Evolutionary conservation across 164 flowering plant species (phyloP).

Genomic region (Echeveria elegans): DNA sequence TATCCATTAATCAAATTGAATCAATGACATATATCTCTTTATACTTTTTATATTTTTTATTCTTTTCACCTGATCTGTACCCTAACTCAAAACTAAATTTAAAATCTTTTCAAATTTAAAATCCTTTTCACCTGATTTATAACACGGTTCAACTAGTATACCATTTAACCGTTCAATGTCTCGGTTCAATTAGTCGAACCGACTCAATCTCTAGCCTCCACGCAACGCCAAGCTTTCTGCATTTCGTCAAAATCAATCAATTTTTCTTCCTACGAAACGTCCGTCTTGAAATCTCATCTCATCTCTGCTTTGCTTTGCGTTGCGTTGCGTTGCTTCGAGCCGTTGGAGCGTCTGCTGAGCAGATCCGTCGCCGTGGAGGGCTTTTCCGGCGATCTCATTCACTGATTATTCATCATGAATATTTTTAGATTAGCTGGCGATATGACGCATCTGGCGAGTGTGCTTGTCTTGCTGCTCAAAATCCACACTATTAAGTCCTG

Average conservation of each 20-base stretch:
- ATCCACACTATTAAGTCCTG: slow-evolving; percentile 79
- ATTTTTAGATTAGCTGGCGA: slow-evolving; percentile 75
- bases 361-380: no score
- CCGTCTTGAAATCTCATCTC: no score
- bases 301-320: neutral
- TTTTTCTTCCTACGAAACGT: neutral
- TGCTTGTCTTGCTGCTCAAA: slow-evolving; percentile 66
- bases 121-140: no score
- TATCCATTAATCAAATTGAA: no score
- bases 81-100: no score
- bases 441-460: slow-evolving; percentile 64
- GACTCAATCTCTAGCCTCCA: neutral
- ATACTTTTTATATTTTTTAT: no score
- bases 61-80: no score
- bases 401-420: slow-evolving; percentile 35
- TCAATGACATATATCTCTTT: no score
- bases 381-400: neutral
- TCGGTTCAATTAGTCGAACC: neutral
- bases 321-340: neutral
- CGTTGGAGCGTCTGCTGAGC: neutral
- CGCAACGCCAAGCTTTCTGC: neutral
- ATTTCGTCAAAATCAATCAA: neutral
- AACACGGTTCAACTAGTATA: no score
- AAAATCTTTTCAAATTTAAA: no score
- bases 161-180: no score